A percentile compares a stretch with the other conserved stretches of the same genome.
phyloP scores from a whole-genome alignment of 352 stramenopile genomes.

The Phytophthora vignae region DNA sequence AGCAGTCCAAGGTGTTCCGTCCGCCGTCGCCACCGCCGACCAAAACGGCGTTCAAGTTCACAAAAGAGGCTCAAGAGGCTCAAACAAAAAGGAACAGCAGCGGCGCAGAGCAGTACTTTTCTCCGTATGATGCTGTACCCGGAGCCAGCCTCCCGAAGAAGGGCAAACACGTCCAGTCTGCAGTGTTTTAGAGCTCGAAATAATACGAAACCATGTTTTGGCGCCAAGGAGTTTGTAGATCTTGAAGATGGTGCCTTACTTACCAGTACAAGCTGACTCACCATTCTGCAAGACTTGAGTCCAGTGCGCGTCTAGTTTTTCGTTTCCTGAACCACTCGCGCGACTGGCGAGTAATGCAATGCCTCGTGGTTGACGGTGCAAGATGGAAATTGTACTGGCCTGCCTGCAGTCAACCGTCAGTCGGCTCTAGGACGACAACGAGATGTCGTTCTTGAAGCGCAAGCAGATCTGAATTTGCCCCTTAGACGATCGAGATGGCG shows the following conservation, averaged over 20 bases:
- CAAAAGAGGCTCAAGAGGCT: constrained; percentile 62
- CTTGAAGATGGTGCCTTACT: neutral
- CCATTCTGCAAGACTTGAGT: constrained; percentile 13
- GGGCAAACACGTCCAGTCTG: constrained; percentile 47
- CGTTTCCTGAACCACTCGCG: constrained; percentile 10
- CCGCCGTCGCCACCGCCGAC: constrained; percentile 72
- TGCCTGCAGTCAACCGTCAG: neutral
- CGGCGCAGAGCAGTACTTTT: constrained; percentile 66
- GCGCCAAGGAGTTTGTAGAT: neutral
- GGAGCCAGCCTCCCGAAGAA: constrained; percentile 57
- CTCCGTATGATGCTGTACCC: constrained; percentile 71
- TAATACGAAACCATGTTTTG: constrained; percentile 10
- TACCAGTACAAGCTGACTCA: neutral
- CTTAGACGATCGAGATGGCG: constrained; percentile 7
- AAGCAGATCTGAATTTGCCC: constrained; percentile 24
- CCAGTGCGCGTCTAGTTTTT: constrained; percentile 14
- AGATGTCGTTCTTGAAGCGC: neutral
- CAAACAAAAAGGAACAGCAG: constrained; percentile 20
- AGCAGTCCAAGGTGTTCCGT: constrained; percentile 58
- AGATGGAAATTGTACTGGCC: constrained; percentile 12
- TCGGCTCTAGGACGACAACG: neutral
- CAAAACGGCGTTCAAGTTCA: constrained; percentile 79
- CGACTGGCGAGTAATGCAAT: constrained; percentile 8
- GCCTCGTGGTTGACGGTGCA: constrained; percentile 9
- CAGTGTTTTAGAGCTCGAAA: constrained; percentile 34